phyloP scores from a whole-genome alignment of 1,284 basidiomycete genomes.

The Sphagnurus paluster region DNA sequence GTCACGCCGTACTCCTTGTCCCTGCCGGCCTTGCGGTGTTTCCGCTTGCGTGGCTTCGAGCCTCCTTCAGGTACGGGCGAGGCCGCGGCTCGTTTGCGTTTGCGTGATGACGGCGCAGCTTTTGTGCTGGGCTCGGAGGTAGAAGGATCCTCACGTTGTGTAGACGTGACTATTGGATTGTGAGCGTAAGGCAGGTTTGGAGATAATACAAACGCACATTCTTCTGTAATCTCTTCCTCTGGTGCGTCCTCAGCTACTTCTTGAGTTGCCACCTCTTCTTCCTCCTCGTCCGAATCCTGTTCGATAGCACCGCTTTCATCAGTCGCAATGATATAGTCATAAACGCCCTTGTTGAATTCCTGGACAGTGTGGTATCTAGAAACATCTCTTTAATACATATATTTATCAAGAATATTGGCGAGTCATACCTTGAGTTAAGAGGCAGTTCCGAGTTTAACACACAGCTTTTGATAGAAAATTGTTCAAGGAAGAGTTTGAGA shows the following conservation, averaged over 20 bases:
- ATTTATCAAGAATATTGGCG: neutral
- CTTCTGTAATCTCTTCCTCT: conserved; percentile 34
- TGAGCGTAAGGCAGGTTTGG: conserved; percentile 6
- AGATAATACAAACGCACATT: conserved; percentile 37
- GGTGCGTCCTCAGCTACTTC: conserved; percentile 36
- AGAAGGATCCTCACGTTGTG: conserved; percentile 46
- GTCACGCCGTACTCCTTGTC: conserved; percentile 93
- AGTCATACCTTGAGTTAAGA: conserved; percentile 77
- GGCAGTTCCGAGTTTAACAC: conserved; percentile 97
- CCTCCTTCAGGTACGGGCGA: conserved; percentile 27
- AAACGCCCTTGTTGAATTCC: conserved; percentile 98
- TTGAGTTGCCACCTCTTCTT: no score
- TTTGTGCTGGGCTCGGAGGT: conserved; percentile 23
- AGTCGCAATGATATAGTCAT: conserved; percentile 98
- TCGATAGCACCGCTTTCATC: conserved; percentile 78
- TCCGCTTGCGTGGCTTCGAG: conserved; percentile 38
- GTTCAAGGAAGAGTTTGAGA: conserved; percentile 95
- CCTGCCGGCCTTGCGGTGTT: conserved; percentile 35
- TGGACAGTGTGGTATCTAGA: conserved; percentile 93
- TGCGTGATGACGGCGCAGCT: conserved; percentile 29
- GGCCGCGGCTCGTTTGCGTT: conserved; percentile 39
- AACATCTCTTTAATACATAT: conserved; percentile 1
- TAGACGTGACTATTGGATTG: conserved; percentile 45
- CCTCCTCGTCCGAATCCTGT: conserved; percentile 46
- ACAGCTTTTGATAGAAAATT: conserved; percentile 96